Percentiles rank a stretch among this genome's conserved stretches.
phyloP scores from a whole-genome alignment of 2,329 filamentous ascomycete genomes.

The Pseudocercospora pini-densiflorae region DNA sequence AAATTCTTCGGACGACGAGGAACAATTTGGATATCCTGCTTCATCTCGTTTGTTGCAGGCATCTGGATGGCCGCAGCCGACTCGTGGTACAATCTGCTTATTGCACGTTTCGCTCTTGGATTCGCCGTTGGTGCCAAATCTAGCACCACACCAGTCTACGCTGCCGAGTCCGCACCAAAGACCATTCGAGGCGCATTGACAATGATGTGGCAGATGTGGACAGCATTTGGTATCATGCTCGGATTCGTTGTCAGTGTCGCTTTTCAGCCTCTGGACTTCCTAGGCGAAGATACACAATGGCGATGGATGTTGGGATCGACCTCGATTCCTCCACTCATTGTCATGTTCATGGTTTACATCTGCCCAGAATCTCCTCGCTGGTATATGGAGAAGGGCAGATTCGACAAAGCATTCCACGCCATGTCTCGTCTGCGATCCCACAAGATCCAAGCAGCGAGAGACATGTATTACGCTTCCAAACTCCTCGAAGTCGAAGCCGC shows the following conservation, averaged over 20 bases:
- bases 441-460: conserved; percentile 45
- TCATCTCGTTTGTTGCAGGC: conserved; percentile 65
- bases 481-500: conserved; percentile 44
- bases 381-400: conserved; percentile 46
- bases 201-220: conserved; percentile 53
- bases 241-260: conserved; percentile 48
- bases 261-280: conserved; percentile 38
- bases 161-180: conserved; percentile 45
- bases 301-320: conserved; percentile 44
- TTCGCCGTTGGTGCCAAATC: conserved; percentile 48
- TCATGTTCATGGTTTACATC: conserved; percentile 43
- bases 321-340: conserved; percentile 41
- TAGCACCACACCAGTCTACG: conserved; percentile 49
- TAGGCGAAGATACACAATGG: conserved; percentile 33
- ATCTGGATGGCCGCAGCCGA: conserved; percentile 69
- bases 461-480: conserved; percentile 45
- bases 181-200: conserved; percentile 49
- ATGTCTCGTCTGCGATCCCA: conserved; percentile 41
- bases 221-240: conserved; percentile 52
- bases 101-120: conserved; percentile 72
- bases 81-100: conserved; percentile 72
- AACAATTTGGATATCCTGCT: conserved; percentile 76
- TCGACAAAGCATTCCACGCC: conserved; percentile 43
- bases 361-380: conserved; percentile 48
- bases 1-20: conserved; percentile 70